phyloP scores from a whole-genome alignment of 225 moss, liverwort and hornwort species.

The Antitrichia curtipendula region DNA sequence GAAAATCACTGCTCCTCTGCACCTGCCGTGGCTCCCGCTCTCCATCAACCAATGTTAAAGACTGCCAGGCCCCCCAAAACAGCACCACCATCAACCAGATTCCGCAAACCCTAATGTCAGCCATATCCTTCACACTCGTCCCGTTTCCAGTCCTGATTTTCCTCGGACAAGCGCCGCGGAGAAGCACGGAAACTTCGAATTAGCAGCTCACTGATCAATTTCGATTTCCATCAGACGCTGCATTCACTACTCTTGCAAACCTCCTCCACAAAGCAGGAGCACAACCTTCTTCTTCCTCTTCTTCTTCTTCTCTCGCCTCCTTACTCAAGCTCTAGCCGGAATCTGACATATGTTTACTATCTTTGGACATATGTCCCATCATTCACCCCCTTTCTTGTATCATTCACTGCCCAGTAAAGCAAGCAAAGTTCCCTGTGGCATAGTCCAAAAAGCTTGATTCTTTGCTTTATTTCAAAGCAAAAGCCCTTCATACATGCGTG shows the following conservation, averaged over 20 bases:
- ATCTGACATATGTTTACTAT: too few species aligned
- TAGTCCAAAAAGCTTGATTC: not conserved
- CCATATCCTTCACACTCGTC: not conserved
- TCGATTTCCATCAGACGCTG: not conserved
- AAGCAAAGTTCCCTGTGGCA: too few species aligned
- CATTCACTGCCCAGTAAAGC: too few species aligned
- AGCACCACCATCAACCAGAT: not conserved
- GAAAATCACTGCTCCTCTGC: not conserved
- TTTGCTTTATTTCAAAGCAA: not conserved
- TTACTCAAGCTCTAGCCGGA: not conserved
- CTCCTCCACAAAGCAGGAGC: not conserved
- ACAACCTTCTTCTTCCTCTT: not conserved
- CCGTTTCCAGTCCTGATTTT: not conserved
- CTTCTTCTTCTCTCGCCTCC: not conserved
- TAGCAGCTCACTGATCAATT: not conserved
- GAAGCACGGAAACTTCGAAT: not conserved
- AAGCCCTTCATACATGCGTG: not conserved
- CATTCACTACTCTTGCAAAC: not conserved
- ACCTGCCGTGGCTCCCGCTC: not conserved
- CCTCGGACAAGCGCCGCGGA: not conserved
- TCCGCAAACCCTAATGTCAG: not conserved
- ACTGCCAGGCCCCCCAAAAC: not conserved
- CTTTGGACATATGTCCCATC: too few species aligned
- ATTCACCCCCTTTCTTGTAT: too few species aligned
- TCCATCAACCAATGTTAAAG: not conserved